These are phyloP conservation scores for Botrytis paeoniae DNA, from an alignment of 2,329 filamentous ascomycete species.

Conservation along the genomic window DNA sequence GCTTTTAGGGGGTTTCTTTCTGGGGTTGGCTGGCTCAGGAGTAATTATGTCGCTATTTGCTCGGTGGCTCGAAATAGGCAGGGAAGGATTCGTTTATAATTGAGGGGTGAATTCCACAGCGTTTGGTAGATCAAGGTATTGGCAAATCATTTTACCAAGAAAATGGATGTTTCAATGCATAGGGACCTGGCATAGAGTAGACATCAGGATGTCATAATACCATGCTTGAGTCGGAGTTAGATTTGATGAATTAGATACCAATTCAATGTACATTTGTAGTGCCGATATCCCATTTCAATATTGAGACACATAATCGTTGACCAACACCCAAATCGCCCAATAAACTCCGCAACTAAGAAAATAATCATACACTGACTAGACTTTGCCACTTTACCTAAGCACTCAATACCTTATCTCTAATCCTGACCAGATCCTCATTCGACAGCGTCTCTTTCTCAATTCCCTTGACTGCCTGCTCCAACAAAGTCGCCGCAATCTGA, in stretches of 20 bases:
- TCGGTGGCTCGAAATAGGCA: neutral
- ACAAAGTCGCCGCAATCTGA: slow-evolving; percentile 44
- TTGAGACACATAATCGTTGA: neutral
- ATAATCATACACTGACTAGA: neutral
- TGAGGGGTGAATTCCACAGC: neutral
- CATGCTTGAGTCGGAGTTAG: too few species aligned
- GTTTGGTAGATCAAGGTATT: neutral
- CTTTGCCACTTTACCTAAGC: neutral
- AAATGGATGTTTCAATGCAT: neutral
- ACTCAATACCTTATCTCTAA: neutral
- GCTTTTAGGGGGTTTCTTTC: neutral
- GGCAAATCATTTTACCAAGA: neutral
- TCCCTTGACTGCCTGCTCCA: slow-evolving; percentile 39
- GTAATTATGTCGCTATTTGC: neutral
- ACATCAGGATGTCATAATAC: neutral
- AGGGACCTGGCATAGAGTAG: neutral
- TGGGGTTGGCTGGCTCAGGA: neutral
- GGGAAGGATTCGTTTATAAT: neutral
- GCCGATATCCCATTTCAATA: neutral
- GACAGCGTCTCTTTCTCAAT: slow-evolving; percentile 7
- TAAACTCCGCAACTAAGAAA: neutral
- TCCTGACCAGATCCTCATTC: neutral
- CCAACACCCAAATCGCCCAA: neutral
- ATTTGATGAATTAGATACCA: neutral
- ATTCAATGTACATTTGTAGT: neutral